Conservation (phyloP, 2,329 filamentous ascomycete genomes). For the Pseudopyricularia javanii region DNA sequence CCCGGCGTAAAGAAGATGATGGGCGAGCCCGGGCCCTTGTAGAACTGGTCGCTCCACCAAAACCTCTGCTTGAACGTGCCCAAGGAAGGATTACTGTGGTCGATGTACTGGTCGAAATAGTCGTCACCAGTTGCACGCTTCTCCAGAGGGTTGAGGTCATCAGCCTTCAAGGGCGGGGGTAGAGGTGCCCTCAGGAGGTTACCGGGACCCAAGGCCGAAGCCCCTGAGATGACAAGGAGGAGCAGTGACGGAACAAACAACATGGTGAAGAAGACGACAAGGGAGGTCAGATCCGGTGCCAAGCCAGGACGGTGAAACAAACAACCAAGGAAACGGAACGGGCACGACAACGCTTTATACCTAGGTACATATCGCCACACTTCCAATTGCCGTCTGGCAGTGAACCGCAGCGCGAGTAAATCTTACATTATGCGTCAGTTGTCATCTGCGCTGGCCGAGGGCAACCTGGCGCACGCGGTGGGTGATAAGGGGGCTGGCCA, state of each 20-base stretch:
- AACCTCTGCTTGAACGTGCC: slow-evolving; percentile 28
- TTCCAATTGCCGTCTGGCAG: neutral
- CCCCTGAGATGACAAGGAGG: neutral
- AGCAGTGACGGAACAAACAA: neutral
- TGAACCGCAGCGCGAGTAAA: too few relatives aligned
- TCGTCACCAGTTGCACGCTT: too few relatives aligned
- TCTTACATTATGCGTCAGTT: too few relatives aligned
- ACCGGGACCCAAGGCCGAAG: neutral
- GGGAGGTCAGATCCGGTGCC: neutral
- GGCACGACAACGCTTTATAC: neutral
- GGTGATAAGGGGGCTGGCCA: too few relatives aligned
- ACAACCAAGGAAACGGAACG: neutral
- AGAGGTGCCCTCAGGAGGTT: neutral
- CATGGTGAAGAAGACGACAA: neutral
- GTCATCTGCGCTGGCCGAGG: too few relatives aligned
- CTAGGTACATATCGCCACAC: neutral
- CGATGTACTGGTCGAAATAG: slow-evolving; percentile 29
- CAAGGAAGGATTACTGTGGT: slow-evolving; percentile 24
- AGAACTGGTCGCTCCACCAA: slow-evolving; percentile 26
- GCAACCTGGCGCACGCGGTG: too few relatives aligned
- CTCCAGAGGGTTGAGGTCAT: neutral
- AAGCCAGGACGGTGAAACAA: neutral
- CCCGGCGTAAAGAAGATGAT: slow-evolving; percentile 25
- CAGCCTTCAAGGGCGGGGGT: neutral
- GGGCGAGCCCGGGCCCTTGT: slow-evolving; percentile 25